These are phyloP conservation scores for Podospora didyma DNA, from an alignment of 495 filamentous ascomycete species.

Conservation along the genomic window DNA sequence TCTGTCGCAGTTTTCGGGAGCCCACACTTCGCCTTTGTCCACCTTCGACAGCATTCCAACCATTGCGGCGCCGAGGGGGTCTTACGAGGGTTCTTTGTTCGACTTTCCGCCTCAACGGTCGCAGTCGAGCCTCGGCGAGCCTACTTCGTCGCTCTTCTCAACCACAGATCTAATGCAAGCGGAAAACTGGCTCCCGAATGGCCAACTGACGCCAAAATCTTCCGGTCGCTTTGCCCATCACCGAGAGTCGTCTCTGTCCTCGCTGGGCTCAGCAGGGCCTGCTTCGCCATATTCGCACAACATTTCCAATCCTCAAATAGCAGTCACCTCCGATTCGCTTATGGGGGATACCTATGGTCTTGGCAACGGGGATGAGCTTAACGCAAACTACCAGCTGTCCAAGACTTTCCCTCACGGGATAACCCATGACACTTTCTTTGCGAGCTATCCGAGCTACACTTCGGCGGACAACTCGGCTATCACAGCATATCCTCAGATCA, in stretches of 20 bases:
- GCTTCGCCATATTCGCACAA: slow-evolving; percentile 50
- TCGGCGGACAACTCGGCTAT: slow-evolving; percentile 16
- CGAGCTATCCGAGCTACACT: slow-evolving; percentile 25
- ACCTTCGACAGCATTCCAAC: slow-evolving; percentile 37
- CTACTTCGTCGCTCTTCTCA: slow-evolving; percentile 12
- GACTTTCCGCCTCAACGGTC: slow-evolving; percentile 21
- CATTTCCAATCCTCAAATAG: slow-evolving; percentile 50
- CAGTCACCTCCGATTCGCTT: slow-evolving; percentile 39
- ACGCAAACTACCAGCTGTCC: slow-evolving; percentile 33
- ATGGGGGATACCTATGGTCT: slow-evolving; percentile 34
- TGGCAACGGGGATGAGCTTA: slow-evolving; percentile 28
- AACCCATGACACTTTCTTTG: slow-evolving; percentile 31
- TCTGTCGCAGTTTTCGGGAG: slow-evolving; percentile 23
- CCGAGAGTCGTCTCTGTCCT: slow-evolving; percentile 52
- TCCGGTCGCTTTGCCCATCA: slow-evolving; percentile 43
- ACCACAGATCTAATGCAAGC: slow-evolving; percentile 39
- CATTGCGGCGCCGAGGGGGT: slow-evolving; percentile 25
- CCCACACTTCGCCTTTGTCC: slow-evolving; percentile 31
- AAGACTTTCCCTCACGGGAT: slow-evolving; percentile 32
- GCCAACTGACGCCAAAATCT: slow-evolving; percentile 39
- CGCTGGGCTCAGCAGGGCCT: slow-evolving; percentile 51
- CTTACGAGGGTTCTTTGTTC: slow-evolving; percentile 28
- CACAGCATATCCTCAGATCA: slow-evolving; percentile 22
- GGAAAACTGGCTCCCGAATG: slow-evolving; percentile 35
- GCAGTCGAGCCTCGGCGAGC: slow-evolving; percentile 20